Evolutionary conservation across 2,329 filamentous ascomycete species (phyloP).

Genomic region (Pseudogymnoascus sp.): DNA sequence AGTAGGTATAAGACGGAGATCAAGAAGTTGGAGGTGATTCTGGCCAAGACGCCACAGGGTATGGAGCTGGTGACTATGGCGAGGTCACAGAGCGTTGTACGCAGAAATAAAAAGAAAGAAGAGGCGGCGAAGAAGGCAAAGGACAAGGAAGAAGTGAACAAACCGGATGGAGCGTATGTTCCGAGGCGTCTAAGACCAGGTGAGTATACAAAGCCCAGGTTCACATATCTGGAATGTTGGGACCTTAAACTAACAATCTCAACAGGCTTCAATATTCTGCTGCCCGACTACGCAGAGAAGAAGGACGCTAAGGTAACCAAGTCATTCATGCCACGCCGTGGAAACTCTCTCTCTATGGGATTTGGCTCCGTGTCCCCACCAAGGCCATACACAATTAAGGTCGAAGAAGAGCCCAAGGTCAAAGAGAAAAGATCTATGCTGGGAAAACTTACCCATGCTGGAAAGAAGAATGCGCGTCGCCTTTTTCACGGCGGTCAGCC

Average conservation of each 20-base stretch:
- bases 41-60: conserved; percentile 25
- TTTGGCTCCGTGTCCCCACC: not conserved
- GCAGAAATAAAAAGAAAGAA: conserved; percentile 15
- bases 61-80: conserved; percentile 26
- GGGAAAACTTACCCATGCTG: not conserved
- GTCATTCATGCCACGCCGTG: not conserved
- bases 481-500: not conserved
- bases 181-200: conserved; percentile 4
- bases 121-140: not conserved
- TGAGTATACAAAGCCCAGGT: not conserved
- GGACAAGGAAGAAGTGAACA: not conserved
- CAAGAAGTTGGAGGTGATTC: conserved; percentile 26
- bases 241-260: not conserved
- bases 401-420: not conserved
- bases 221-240: not conserved
- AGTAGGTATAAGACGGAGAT: conserved; percentile 25
- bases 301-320: not conserved
- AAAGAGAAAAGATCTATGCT: not conserved
- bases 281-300: not conserved
- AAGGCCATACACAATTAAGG: not conserved
- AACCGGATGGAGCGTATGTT: not conserved
- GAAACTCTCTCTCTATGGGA: not conserved
- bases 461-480: not conserved
- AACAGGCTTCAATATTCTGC: not conserved
- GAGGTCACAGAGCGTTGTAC: conserved; percentile 24